phyloP scores from a whole-genome alignment of 164 flowering plant genomes.

The Cinnamomum chago region DNA sequence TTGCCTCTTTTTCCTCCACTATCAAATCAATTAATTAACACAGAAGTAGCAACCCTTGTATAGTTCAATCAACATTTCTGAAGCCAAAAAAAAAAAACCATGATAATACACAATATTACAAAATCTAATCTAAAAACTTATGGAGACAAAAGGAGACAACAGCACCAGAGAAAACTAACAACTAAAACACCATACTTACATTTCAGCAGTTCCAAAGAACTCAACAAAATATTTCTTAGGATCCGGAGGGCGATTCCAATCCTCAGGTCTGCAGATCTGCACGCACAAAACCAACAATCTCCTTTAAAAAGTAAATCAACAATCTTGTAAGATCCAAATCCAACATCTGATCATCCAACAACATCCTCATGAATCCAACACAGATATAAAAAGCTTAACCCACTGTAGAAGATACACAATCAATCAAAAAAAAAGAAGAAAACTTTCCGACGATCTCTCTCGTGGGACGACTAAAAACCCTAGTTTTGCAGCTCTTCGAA shows the following conservation, averaged over 20 bases:
- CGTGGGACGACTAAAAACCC: not conserved
- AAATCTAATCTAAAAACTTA: not conserved
- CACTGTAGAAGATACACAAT: not conserved
- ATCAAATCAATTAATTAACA: not conserved
- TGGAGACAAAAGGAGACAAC: not conserved
- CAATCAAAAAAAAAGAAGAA: too few species aligned
- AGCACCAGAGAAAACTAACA: not conserved
- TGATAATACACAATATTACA: not conserved
- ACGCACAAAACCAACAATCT: slow-evolving; percentile 16
- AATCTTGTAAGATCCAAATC: not conserved
- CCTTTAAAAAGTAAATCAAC: not conserved
- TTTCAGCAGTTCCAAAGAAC: slow-evolving; percentile 89
- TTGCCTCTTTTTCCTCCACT: too few species aligned
- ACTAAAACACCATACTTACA: slow-evolving; percentile 44
- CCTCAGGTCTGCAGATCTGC: slow-evolving; percentile 92
- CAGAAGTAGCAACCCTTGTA: not conserved
- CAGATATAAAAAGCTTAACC: too few species aligned
- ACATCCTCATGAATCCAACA: too few species aligned
- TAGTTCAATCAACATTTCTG: not conserved
- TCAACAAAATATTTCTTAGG: slow-evolving; percentile 86
- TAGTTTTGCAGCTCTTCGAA: not conserved
- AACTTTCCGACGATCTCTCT: not conserved
- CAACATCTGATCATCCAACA: too few species aligned
- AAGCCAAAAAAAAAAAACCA: slow-evolving; percentile 1
- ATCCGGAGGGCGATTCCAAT: slow-evolving; percentile 73